phyloP scores from a whole-genome alignment of 2,329 filamentous ascomycete species.

The Hypoxylon sp. region DNA sequence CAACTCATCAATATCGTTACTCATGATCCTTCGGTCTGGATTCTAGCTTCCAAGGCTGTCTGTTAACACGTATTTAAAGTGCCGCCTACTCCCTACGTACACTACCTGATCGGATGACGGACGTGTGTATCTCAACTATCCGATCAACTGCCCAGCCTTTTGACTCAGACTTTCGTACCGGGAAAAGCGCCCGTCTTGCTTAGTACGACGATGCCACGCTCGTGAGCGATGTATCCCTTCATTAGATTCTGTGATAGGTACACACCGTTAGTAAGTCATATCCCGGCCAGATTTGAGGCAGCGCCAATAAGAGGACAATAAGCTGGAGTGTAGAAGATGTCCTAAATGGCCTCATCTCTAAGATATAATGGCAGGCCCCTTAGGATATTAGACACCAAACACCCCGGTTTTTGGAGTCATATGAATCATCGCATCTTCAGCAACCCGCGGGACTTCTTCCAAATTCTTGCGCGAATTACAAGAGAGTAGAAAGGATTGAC shows the following conservation, averaged over 20 bases:
- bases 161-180: slow-evolving; percentile 78
- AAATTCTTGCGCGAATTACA: background rate
- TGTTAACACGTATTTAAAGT: slow-evolving; percentile 17
- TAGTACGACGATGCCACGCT: slow-evolving; percentile 89
- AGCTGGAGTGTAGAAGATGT: slow-evolving; percentile 23
- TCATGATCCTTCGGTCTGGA: slow-evolving; percentile 12
- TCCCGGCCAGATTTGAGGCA: slow-evolving; percentile 27
- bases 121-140: slow-evolving; percentile 10
- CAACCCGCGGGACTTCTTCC: background rate
- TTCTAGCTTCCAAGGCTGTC: slow-evolving; percentile 8
- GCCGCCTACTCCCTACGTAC: slow-evolving; percentile 17
- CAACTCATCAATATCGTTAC: slow-evolving; percentile 26
- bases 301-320: slow-evolving; percentile 44
- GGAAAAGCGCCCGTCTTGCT: slow-evolving; percentile 96
- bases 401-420: background rate
- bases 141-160: background rate
- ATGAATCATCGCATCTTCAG: slow-evolving; percentile 8
- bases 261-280: slow-evolving; percentile 55
- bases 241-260: slow-evolving; percentile 79
- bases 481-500: background rate
- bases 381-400: background rate
- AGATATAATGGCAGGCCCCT: background rate
- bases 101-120: slow-evolving; percentile 4
- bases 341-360: background rate
- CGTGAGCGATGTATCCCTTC: slow-evolving; percentile 97